A percentile compares a stretch with the other conserved stretches of the same genome.
Conservation (phyloP, 768 basidiomycete genomes). For the Phaeolepiota aurea region DNA sequence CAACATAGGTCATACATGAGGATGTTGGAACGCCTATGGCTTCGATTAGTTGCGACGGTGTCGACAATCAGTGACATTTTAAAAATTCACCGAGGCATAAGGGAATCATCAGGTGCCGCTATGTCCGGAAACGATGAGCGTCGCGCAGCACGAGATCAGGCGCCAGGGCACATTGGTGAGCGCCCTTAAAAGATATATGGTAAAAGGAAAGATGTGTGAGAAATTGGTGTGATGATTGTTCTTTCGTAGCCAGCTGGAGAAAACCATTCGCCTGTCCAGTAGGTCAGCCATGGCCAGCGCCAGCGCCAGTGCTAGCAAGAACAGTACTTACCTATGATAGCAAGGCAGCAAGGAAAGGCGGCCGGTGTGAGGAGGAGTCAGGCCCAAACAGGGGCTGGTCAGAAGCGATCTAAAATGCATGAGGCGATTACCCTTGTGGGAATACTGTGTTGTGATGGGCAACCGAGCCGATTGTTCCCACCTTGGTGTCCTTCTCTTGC, state of each 20-base stretch:
- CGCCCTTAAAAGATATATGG: no score
- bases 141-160: no score
- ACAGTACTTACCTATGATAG: background rate
- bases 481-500: conserved; percentile 20
- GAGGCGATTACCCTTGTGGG: conserved; percentile 31
- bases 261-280: no score
- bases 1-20: background rate
- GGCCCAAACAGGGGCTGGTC: conserved; percentile 21
- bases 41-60: background rate
- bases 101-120: background rate
- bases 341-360: no score
- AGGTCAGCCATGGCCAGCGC: no score
- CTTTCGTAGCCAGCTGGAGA: no score
- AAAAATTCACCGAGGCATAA: background rate
- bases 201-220: no score
- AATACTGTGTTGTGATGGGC: conserved; percentile 29
- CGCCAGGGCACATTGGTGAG: no score
- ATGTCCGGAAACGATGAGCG: background rate
- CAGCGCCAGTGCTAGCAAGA: no score
- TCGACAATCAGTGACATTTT: background rate
- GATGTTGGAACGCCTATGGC: no score
- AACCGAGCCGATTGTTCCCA: conserved; percentile 33
- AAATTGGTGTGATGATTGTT: no score
- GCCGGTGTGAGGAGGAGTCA: conserved; percentile 12
- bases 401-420: conserved; percentile 14